phyloP scores from a whole-genome alignment of 805 yeast species.

The Saccharomycopsis fermentans region DNA sequence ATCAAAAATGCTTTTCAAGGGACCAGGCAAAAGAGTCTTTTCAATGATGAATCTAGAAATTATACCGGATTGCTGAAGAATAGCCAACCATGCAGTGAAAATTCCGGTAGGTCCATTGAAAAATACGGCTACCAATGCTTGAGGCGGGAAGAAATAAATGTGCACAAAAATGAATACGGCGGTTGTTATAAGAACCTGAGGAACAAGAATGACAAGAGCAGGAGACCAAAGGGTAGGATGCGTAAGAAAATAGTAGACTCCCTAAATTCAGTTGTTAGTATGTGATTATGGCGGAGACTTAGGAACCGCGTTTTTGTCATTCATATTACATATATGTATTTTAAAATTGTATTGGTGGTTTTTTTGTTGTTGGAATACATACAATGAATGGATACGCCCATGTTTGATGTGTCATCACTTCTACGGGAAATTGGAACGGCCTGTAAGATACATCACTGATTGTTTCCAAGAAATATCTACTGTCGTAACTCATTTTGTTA shows the following conservation, averaged over 20 bases:
- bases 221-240: conserved; percentile 14
- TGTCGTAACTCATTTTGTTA: conserved; percentile 6
- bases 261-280: conserved; percentile 9
- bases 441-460: conserved; percentile 8
- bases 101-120: conserved; percentile 20
- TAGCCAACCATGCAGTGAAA: conserved; percentile 19
- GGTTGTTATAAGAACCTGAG: conserved; percentile 18
- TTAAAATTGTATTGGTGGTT: too few relatives aligned
- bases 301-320: neutral
- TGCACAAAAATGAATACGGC: conserved; percentile 13
- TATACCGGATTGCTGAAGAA: conserved; percentile 26
- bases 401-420: conserved; percentile 4
- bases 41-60: conserved; percentile 25
- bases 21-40: conserved; percentile 25
- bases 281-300: neutral
- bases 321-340: too few relatives aligned
- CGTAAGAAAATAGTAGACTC: conserved; percentile 12
- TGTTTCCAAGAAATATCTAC: neutral
- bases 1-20: conserved; percentile 26
- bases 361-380: neutral
- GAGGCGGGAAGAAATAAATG: conserved; percentile 18
- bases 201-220: conserved; percentile 15
- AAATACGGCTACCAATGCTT: conserved; percentile 18
- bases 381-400: conserved; percentile 18
- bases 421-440: conserved; percentile 16